Conservation (phyloP, 2,329 filamentous ascomycete genomes). For the Fusarium praegraminearum region DNA sequence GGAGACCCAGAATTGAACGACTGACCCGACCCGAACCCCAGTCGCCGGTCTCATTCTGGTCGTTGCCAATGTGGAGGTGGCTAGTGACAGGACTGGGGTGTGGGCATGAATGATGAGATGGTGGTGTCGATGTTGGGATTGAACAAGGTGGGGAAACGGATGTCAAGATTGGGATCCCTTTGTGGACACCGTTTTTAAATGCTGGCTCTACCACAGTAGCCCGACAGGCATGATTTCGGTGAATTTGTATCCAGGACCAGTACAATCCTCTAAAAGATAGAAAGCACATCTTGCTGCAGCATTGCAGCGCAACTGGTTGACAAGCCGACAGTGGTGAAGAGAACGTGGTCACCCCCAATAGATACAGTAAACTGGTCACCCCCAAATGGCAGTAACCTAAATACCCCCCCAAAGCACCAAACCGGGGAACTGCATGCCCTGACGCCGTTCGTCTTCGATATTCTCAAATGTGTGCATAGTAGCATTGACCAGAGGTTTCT, state of each 20-base stretch:
- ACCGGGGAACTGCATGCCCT: constrained; percentile 42
- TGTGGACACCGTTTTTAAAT: constrained; percentile 40
- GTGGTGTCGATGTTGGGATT: constrained; percentile 49
- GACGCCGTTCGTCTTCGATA: constrained; percentile 30
- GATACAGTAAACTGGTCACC: constrained; percentile 21
- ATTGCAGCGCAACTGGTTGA: constrained; percentile 38
- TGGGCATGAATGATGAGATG: constrained; percentile 47
- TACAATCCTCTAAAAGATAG: constrained; percentile 23
- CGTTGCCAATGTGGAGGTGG: constrained; percentile 50
- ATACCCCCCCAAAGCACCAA: constrained; percentile 43
- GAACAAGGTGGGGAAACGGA: constrained; percentile 46
- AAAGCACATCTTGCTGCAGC: constrained; percentile 30
- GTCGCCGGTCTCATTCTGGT: constrained; percentile 48
- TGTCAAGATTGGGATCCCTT: constrained; percentile 42
- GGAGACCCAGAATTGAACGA: constrained; percentile 47
- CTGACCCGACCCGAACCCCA: constrained; percentile 48
- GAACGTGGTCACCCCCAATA: constrained; percentile 39
- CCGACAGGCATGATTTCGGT: constrained; percentile 25
- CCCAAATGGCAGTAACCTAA: constrained; percentile 37
- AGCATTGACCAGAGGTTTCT: constrained; percentile 35
- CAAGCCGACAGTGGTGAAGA: constrained; percentile 23
- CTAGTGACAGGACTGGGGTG: constrained; percentile 49
- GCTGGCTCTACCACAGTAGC: constrained; percentile 26
- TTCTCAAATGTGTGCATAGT: background rate
- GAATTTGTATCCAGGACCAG: constrained; percentile 18